phyloP scores from a whole-genome alignment of 139 green algal species.

The Penium margaritaceum region DNA sequence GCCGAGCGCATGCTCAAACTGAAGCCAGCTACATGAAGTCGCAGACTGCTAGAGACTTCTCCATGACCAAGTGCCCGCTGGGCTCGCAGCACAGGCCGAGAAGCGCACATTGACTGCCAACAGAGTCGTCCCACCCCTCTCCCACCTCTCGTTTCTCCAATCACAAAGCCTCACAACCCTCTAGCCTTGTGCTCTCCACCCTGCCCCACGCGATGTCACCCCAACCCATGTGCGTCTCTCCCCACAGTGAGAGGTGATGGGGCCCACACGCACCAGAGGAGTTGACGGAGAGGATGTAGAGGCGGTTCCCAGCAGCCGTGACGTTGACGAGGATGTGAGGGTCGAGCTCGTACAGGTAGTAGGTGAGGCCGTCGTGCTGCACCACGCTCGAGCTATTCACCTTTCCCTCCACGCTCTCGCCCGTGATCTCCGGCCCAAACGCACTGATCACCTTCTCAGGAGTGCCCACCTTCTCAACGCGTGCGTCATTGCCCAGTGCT shows the following conservation, averaged over 20 bases:
- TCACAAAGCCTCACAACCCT: not conserved
- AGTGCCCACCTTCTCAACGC: slow-evolving; percentile 25
- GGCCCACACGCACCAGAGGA: slow-evolving; percentile 29
- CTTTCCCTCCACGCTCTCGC: slow-evolving; percentile 29
- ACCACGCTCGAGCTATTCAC: slow-evolving; percentile 27
- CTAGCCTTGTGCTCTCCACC: not conserved
- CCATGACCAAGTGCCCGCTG: too few species aligned
- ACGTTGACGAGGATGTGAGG: slow-evolving; percentile 13
- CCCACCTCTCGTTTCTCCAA: not conserved
- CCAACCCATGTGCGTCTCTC: not conserved
- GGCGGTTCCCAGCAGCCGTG: slow-evolving; percentile 30
- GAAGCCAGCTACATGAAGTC: too few species aligned
- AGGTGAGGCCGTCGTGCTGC: slow-evolving; percentile 11
- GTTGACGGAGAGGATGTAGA: slow-evolving; percentile 26
- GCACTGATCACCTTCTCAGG: slow-evolving; percentile 40
- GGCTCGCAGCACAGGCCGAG: too few species aligned
- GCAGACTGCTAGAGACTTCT: too few species aligned
- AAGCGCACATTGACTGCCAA: not conserved
- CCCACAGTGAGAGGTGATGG: too few species aligned
- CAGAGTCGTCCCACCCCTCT: not conserved
- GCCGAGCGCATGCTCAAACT: too few species aligned
- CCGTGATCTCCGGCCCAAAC: slow-evolving; percentile 33
- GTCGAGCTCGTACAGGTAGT: slow-evolving; percentile 38
- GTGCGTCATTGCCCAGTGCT: slow-evolving; percentile 33
- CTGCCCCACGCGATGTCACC: not conserved